Percentiles rank a stretch among this genome's conserved stretches.
Evolutionary conservation across 2,329 filamentous ascomycete species (phyloP).

Genomic region (Fusarium temperatum): DNA sequence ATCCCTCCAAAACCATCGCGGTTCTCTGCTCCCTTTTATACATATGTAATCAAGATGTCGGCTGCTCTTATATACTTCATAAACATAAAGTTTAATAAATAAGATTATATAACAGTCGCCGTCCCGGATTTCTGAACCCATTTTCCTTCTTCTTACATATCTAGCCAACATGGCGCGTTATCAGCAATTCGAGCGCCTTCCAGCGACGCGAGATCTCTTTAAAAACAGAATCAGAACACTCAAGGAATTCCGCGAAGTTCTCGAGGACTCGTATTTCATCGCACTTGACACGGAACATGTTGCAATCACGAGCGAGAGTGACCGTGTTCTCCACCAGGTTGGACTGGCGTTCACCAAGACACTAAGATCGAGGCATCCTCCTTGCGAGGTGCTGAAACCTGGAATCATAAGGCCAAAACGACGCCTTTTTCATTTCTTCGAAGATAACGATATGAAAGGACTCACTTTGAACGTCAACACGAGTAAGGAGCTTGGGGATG

Average conservation of each 20-base stretch:
- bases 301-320: slow-evolving; percentile 60
- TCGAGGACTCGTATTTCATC: slow-evolving; percentile 55
- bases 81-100: not conserved
- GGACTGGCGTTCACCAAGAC: slow-evolving; percentile 12
- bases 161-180: slow-evolving; percentile 49
- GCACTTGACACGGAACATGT: slow-evolving; percentile 63
- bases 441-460: not conserved
- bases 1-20: accelerated
- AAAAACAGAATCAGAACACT: slow-evolving; percentile 14
- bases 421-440: not conserved
- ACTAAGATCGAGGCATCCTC: not conserved
- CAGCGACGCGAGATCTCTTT: slow-evolving; percentile 14
- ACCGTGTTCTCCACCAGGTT: slow-evolving; percentile 30
- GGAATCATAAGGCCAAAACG: not conserved
- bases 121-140: accelerated
- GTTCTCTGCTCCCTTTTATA: too few species aligned
- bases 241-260: not conserved
- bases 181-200: slow-evolving; percentile 41
- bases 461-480: slow-evolving; percentile 12
- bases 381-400: not conserved
- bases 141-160: not conserved
- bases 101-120: not conserved
- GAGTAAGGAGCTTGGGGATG: not conserved
- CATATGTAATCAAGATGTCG: too few species aligned
- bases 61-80: too few species aligned